These are phyloP conservation scores for Lentinula guzmanii DNA, from an alignment of 768 basidiomycete genomes.

Conservation along the genomic window DNA sequence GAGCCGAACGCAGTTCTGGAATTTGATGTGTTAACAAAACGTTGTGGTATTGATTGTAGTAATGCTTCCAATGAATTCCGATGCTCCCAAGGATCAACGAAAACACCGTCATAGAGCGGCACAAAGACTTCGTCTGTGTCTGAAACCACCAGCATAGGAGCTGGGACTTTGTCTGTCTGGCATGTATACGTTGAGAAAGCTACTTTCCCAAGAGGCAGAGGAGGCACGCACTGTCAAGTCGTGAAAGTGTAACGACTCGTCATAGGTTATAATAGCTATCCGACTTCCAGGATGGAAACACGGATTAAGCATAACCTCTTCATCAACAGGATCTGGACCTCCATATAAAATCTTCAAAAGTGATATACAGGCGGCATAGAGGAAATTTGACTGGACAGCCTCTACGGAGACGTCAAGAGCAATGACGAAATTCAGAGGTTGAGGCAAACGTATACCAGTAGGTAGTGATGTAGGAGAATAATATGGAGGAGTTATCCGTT, in stretches of 20 bases:
- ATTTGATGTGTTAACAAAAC: slow-evolving; percentile 43
- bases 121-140: slow-evolving; percentile 93
- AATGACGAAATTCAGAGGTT: slow-evolving; percentile 75
- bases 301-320: slow-evolving; percentile 31
- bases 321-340: slow-evolving; percentile 26
- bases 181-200: slow-evolving; percentile 15
- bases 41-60: slow-evolving; percentile 56
- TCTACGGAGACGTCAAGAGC: slow-evolving; percentile 78
- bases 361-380: slow-evolving; percentile 57
- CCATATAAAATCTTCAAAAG: slow-evolving; percentile 66
- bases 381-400: slow-evolving; percentile 62
- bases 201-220: slow-evolving; percentile 1
- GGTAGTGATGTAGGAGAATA: slow-evolving; percentile 43
- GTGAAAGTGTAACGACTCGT: slow-evolving; percentile 79
- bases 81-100: slow-evolving; percentile 69
- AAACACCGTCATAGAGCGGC: slow-evolving; percentile 65
- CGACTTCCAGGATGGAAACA: slow-evolving; percentile 49
- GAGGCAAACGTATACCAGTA: slow-evolving; percentile 44
- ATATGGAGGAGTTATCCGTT: slow-evolving; percentile 46
- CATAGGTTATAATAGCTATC: slow-evolving; percentile 82
- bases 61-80: slow-evolving; percentile 60
- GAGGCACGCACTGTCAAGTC: slow-evolving; percentile 68
- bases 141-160: slow-evolving; percentile 69
- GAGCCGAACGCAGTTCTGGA: slow-evolving; percentile 72
- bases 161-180: slow-evolving; percentile 40